These are phyloP conservation scores for Fusarium tjaetaba DNA, from an alignment of 2,329 filamentous ascomycete species.

Conservation along the genomic window DNA sequence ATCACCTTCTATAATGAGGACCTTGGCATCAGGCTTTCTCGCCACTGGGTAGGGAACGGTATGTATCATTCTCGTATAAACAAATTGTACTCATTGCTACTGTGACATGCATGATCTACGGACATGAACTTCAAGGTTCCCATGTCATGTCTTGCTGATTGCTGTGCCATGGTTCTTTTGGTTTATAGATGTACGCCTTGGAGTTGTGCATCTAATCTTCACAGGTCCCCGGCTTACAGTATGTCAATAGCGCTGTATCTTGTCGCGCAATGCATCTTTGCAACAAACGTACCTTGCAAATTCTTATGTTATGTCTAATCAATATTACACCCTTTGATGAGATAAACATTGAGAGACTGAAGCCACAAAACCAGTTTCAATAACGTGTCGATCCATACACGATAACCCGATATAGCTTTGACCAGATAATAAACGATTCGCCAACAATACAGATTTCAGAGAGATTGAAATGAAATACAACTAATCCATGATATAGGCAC, in stretches of 20 bases:
- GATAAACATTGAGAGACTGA: background rate
- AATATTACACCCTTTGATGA: too few relatives aligned
- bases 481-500: background rate
- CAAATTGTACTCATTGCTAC: background rate
- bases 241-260: background rate
- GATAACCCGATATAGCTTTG: too few relatives aligned
- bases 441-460: background rate
- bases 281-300: background rate
- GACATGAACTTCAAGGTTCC: background rate
- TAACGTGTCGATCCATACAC: background rate
- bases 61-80: background rate
- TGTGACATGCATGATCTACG: background rate
- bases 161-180: background rate
- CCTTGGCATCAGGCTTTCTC: background rate
- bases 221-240: background rate
- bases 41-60: background rate
- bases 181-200: background rate
- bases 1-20: conserved; percentile 4
- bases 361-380: background rate
- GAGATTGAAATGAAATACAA: background rate
- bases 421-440: background rate
- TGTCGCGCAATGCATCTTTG: background rate
- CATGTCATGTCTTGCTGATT: background rate
- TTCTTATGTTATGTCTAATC: background rate
- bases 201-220: background rate